Evolutionary conservation across 2,329 filamentous ascomycete species (phyloP).

Genomic region (Ophiostoma sp.): DNA sequence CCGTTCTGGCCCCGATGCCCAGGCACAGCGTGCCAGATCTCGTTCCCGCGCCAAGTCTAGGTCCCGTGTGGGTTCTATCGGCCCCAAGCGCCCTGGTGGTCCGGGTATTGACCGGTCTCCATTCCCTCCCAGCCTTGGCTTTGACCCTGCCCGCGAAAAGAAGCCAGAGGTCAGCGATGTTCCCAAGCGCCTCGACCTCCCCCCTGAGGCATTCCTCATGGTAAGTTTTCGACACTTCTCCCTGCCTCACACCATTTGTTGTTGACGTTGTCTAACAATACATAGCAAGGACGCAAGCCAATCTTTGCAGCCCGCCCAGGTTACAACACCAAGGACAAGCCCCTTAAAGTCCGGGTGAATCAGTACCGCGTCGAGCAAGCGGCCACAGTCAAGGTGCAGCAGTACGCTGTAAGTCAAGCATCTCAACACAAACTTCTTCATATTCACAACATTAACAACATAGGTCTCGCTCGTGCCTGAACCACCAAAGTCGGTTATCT

Average conservation of each 20-base stretch:
- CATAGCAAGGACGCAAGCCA: conserved; percentile 30
- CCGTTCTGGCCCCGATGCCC: not conserved
- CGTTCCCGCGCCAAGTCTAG: not conserved
- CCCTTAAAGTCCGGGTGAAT: conserved; percentile 51
- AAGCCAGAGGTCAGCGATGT: conserved; percentile 29
- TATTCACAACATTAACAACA: not conserved
- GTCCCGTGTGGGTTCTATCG: conserved; percentile 8
- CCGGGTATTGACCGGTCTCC: conserved; percentile 11
- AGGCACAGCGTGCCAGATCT: conserved; percentile 10
- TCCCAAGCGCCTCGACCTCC: conserved; percentile 51
- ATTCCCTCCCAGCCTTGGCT: conserved; percentile 35
- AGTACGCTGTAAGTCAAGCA: conserved; percentile 70
- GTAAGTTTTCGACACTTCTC: conserved; percentile 32
- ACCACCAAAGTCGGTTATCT: conserved; percentile 56
- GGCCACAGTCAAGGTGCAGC: conserved; percentile 51
- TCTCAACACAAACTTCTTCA: not conserved
- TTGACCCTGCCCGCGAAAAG: conserved; percentile 40
- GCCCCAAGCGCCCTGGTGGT: conserved; percentile 1
- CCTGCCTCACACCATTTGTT: not conserved
- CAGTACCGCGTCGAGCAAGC: conserved; percentile 31
- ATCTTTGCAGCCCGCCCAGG: conserved; percentile 45
- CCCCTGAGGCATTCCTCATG: conserved; percentile 50
- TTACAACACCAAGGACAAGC: conserved; percentile 54
- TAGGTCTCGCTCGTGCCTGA: conserved; percentile 62
- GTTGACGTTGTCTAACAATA: not conserved